These are phyloP conservation scores for Sphaerulina musiva DNA, from an alignment of 2,329 filamentous ascomycete species.

Conservation along the genomic window DNA sequence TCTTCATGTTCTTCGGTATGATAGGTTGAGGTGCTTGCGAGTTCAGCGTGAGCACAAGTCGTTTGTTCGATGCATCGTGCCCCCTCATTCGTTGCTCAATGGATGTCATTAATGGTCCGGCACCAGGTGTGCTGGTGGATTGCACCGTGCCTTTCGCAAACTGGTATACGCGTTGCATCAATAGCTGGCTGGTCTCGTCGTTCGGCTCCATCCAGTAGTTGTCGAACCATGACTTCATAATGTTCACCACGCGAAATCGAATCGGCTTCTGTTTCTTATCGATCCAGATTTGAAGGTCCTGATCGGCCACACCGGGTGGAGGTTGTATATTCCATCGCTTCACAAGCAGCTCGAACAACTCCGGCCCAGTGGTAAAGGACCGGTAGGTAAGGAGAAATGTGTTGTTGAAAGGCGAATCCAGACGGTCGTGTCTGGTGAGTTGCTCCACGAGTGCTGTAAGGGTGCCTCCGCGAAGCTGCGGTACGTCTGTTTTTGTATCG, in stretches of 20 bases:
- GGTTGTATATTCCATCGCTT: slow-evolving; percentile 90
- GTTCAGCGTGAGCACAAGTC: slow-evolving; percentile 78
- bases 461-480: slow-evolving; percentile 80
- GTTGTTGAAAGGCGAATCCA: slow-evolving; percentile 93
- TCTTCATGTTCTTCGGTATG: slow-evolving; percentile 98
- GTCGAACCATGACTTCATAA: slow-evolving; percentile 96
- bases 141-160: slow-evolving; percentile 91
- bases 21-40: slow-evolving; percentile 75
- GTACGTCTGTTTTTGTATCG: slow-evolving; percentile 70
- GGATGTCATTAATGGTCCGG: slow-evolving; percentile 73
- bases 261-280: slow-evolving; percentile 95
- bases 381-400: slow-evolving; percentile 95
- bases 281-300: slow-evolving; percentile 80
- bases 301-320: slow-evolving; percentile 66
- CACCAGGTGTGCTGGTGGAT: slow-evolving; percentile 86
- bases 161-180: slow-evolving; percentile 81
- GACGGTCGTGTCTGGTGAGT: slow-evolving; percentile 87
- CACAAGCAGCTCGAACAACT: slow-evolving; percentile 87
- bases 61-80: slow-evolving; percentile 78
- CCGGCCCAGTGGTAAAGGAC: slow-evolving; percentile 84
- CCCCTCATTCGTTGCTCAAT: slow-evolving; percentile 84
- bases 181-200: slow-evolving; percentile 71
- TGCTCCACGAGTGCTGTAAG: slow-evolving; percentile 86
- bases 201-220: slow-evolving; percentile 98
- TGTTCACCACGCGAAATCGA: slow-evolving; percentile 92